Evolutionary conservation across 169 alveolate genomes (phyloP).

Genomic region (Theileria annulata): DNA sequence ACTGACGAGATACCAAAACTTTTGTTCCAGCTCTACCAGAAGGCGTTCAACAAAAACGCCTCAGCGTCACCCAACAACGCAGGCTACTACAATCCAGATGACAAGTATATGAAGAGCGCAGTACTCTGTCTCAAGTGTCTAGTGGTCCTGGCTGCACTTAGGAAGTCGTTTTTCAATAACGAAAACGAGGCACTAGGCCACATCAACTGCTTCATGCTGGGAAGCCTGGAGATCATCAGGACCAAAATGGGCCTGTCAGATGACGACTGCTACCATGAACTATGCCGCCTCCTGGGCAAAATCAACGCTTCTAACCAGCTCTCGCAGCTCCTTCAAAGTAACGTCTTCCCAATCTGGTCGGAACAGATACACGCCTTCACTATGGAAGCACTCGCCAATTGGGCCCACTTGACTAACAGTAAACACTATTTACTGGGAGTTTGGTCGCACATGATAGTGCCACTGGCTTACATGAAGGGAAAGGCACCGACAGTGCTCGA

Average conservation of each 20-base stretch:
- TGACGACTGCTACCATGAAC: constrained; percentile 89
- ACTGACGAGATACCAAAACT: constrained; percentile 84
- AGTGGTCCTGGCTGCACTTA: constrained; percentile 83
- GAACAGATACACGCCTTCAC: constrained; percentile 87
- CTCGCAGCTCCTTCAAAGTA: constrained; percentile 73
- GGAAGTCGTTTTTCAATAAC: constrained; percentile 87
- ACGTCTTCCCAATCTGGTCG: constrained; percentile 87
- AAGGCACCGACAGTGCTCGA: constrained; percentile 81
- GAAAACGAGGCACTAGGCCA: constrained; percentile 83
- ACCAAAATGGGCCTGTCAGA: constrained; percentile 85
- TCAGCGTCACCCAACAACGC: neutral
- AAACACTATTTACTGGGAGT: constrained; percentile 89
- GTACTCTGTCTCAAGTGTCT: constrained; percentile 83
- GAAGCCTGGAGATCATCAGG: constrained; percentile 84
- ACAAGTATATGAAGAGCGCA: constrained; percentile 76
- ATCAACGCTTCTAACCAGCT: constrained; percentile 88
- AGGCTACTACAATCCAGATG: neutral
- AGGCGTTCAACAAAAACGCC: constrained; percentile 45
- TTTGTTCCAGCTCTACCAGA: constrained; percentile 77
- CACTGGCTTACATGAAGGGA: constrained; percentile 81
- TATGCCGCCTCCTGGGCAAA: constrained; percentile 89
- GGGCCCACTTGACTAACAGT: constrained; percentile 88
- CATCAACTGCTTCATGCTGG: constrained; percentile 84
- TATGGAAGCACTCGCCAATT: constrained; percentile 82
- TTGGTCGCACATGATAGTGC: constrained; percentile 91